These are phyloP conservation scores for Pelargonium australe DNA, from an alignment of 441 rosid genomes.

Conservation along the genomic window DNA sequence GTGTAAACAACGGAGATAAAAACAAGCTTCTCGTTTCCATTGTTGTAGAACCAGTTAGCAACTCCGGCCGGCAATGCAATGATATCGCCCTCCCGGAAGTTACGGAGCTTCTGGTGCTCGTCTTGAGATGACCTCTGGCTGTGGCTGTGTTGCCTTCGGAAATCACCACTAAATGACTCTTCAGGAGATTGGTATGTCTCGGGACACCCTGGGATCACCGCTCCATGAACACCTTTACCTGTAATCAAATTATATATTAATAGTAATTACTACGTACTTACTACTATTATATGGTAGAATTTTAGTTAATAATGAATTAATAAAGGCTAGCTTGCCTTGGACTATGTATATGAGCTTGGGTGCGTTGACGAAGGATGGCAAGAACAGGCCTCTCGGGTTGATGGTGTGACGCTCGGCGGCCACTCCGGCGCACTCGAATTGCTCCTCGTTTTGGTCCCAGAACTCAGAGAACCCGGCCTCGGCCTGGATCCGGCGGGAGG, in stretches of 20 bases:
- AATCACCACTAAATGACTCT: no score
- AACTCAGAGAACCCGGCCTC: constrained; percentile 16
- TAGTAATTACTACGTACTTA: no score
- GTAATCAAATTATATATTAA: no score
- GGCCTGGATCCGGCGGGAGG: constrained; percentile 13
- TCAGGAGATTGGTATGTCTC: constrained; percentile 24
- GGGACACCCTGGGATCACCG: constrained; percentile 28
- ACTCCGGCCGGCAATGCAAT: constrained; percentile 30
- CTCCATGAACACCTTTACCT: constrained; percentile 23
- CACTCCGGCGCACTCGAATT: constrained; percentile 17
- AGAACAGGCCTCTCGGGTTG: constrained; percentile 20
- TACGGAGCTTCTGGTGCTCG: constrained; percentile 33
- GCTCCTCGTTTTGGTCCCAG: constrained; percentile 20
- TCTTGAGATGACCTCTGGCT: constrained; percentile 2
- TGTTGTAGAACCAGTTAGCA: constrained; percentile 34
- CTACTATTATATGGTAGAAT: no score
- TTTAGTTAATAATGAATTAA: no score
- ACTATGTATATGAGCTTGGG: constrained; percentile 38
- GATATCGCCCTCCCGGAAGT: constrained; percentile 26
- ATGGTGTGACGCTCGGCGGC: constrained; percentile 27
- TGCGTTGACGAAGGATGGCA: constrained; percentile 9
- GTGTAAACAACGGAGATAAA: constrained; percentile 24
- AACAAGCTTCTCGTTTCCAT: constrained; percentile 27
- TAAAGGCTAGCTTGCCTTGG: no score
- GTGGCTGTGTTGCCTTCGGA: no score